Evolutionary conservation across 2,329 filamentous ascomycete genomes (phyloP).

Genomic region (Trichoderma endophyticum): DNA sequence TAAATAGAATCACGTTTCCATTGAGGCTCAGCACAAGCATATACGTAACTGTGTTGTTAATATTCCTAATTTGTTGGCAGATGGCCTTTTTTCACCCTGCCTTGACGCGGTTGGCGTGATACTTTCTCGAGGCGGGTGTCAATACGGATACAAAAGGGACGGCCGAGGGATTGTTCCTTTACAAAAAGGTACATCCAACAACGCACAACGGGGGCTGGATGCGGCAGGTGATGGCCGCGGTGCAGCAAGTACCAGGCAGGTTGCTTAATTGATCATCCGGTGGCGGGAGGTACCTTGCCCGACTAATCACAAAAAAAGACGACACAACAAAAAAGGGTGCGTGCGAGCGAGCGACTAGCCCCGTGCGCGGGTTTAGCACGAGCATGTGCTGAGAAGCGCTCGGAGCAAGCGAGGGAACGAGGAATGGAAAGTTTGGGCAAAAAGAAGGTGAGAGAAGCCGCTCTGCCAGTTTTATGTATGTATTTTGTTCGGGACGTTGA

Average conservation of each 20-base stretch:
- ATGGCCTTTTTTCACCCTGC: background rate
- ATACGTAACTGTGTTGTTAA: background rate
- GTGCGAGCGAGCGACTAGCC: conserved; percentile 6
- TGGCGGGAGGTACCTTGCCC: background rate
- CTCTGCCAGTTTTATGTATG: background rate
- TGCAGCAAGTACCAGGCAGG: conserved; percentile 4
- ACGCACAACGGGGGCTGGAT: background rate
- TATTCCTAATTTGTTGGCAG: background rate
- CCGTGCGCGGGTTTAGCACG: conserved; percentile 11
- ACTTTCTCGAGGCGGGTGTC: background rate
- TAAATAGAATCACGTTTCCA: background rate
- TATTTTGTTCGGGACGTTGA: background rate
- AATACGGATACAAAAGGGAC: background rate
- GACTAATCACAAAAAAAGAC: conserved; percentile 9
- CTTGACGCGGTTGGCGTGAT: background rate
- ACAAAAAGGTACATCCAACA: background rate
- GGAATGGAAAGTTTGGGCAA: background rate
- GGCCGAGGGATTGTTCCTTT: background rate
- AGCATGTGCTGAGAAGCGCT: conserved; percentile 20
- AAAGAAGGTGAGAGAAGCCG: background rate
- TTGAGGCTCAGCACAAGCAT: background rate
- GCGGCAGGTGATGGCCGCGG: conserved; percentile 14
- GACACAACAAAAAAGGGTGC: background rate
- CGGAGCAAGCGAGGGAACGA: background rate
- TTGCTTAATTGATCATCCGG: conserved; percentile 7